A percentile compares a stretch with the other conserved stretches of the same genome.
Evolutionary conservation across 108 stramenopile species (phyloP).

Genomic region (Cyclotella cryptica): DNA sequence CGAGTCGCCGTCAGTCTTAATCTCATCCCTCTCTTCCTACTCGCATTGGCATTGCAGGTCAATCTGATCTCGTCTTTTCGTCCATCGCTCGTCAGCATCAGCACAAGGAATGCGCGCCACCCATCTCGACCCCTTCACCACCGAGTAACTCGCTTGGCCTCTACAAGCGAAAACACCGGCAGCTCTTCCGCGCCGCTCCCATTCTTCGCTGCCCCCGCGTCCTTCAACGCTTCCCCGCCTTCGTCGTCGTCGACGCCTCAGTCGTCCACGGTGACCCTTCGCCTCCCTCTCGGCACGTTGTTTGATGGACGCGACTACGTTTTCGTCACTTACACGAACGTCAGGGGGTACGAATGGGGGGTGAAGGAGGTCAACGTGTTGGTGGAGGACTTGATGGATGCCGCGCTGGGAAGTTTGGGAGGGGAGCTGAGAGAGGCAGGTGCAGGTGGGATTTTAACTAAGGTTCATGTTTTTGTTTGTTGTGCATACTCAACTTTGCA

Average conservation of each 20-base stretch:
- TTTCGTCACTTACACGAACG: constrained; percentile 58
- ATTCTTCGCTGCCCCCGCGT: constrained; percentile 22
- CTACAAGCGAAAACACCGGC: not conserved
- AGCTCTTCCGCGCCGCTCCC: not conserved
- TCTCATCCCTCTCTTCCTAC: no score
- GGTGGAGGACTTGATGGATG: constrained; percentile 60
- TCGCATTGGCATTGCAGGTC: no score
- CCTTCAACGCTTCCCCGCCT: constrained; percentile 5
- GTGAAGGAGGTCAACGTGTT: constrained; percentile 50
- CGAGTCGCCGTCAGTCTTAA: no score
- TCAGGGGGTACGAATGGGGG: constrained; percentile 62
- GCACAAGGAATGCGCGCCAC: no score
- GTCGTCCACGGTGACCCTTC: constrained; percentile 50
- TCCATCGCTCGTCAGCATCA: no score
- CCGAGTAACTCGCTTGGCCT: no score
- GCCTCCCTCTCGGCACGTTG: constrained; percentile 58
- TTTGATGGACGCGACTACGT: constrained; percentile 65
- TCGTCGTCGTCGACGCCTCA: constrained; percentile 11
- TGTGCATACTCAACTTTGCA: no score
- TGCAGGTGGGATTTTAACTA: not conserved
- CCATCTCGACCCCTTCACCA: no score
- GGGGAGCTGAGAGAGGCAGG: not conserved
- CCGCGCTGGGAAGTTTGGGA: constrained; percentile 13
- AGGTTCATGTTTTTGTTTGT: no score
- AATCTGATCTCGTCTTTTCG: no score